phyloP scores from a whole-genome alignment of 169 alveolate species.

The Plasmodium knowlesi region DNA sequence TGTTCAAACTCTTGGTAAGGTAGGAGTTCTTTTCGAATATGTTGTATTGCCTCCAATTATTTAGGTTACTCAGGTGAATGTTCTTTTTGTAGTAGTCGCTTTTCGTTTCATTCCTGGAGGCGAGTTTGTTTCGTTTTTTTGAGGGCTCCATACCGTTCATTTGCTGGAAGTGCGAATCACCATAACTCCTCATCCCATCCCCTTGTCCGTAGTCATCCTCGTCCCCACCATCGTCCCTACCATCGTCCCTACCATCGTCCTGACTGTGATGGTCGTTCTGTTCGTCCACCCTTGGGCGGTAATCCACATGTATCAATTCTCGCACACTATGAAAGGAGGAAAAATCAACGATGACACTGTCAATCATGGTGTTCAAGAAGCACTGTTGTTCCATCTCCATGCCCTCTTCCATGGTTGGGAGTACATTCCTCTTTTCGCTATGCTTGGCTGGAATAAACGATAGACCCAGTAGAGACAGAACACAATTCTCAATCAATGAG shows the following conservation, averaged over 20 bases:
- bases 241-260: too few relatives aligned
- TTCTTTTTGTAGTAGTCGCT: conserved; percentile 50
- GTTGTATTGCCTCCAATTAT: conserved; percentile 39
- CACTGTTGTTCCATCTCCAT: conserved; percentile 50
- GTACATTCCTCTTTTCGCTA: conserved; percentile 22
- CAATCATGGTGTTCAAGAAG: conserved; percentile 24
- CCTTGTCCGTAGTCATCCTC: neutral
- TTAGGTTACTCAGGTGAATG: neutral
- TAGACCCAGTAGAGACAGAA: conserved; percentile 40
- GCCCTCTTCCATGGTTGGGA: conserved; percentile 22
- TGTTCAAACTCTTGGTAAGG: conserved; percentile 37
- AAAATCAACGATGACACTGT: conserved; percentile 19
- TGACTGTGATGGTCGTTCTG: neutral
- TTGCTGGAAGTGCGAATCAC: neutral
- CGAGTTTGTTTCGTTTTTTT: neutral
- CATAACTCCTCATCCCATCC: neutral
- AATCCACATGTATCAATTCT: conserved; percentile 13
- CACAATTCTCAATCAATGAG: conserved; percentile 48
- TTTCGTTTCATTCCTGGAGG: neutral
- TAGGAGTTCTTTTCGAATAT: conserved; percentile 42
- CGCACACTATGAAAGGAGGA: conserved; percentile 27
- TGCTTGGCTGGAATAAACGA: conserved; percentile 52
- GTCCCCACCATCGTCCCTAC: neutral
- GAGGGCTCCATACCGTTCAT: neutral
- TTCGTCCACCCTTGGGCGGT: neutral